A percentile compares a stretch with the other conserved stretches of the same genome.
Conservation (phyloP, 176 grass and related monocot species). For the Ensete ventricosum region DNA sequence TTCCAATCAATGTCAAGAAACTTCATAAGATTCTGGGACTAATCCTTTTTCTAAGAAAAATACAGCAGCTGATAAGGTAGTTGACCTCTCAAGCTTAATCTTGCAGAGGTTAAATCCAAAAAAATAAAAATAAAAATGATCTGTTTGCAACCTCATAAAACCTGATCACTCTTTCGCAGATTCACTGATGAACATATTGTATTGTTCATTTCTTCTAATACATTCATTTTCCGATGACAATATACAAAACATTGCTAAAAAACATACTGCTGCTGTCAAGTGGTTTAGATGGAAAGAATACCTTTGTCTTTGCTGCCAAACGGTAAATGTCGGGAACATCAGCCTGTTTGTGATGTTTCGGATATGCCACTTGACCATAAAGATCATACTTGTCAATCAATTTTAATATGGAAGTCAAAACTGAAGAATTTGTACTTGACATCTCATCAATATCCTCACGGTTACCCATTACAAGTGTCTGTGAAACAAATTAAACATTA, state of each 20-base stretch:
- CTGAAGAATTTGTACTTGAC: constrained; percentile 62
- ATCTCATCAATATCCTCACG: constrained; percentile 77
- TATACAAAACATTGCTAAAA: background rate
- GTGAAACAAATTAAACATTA: background rate
- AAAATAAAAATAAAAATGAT: no score
- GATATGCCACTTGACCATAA: constrained; percentile 83
- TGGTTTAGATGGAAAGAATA: constrained; percentile 6
- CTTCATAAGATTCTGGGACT: no score
- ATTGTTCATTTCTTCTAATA: background rate
- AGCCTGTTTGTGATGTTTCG: constrained; percentile 70
- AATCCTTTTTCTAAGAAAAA: no score
- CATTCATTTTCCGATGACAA: background rate
- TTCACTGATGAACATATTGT: background rate
- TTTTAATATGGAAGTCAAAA: constrained; percentile 61
- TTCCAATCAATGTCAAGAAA: no score
- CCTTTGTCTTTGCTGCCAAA: constrained; percentile 71
- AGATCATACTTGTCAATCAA: constrained; percentile 75
- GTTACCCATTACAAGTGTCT: constrained; percentile 82
- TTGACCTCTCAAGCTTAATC: background rate
- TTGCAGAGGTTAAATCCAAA: background rate
- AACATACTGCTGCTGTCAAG: background rate
- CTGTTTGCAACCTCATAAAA: background rate
- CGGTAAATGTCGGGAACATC: constrained; percentile 80
- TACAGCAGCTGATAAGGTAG: no score
- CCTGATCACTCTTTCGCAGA: background rate